Conservation (phyloP, 805 yeast species). For the Diddensiella santjacobensis region DNA sequence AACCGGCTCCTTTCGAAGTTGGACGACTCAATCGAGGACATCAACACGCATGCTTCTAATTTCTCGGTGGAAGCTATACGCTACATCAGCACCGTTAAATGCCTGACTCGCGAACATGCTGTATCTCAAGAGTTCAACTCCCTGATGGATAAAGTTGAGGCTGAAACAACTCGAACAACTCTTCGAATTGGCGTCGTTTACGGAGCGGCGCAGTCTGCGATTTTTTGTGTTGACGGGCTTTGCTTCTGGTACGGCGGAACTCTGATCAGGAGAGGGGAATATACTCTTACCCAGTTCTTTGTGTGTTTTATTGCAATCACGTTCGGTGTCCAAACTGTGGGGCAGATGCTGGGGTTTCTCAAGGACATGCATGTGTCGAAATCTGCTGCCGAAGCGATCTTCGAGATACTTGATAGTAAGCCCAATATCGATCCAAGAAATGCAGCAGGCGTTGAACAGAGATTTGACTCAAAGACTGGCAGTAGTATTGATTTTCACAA, state of each 20-base stretch:
- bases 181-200: constrained; percentile 34
- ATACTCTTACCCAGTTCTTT: constrained; percentile 34
- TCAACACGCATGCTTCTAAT: constrained; percentile 38
- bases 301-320: constrained; percentile 38
- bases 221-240: constrained; percentile 39
- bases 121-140: constrained; percentile 32
- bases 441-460: constrained; percentile 29
- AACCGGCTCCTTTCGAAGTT: constrained; percentile 33
- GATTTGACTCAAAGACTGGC: constrained; percentile 40
- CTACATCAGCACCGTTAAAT: constrained; percentile 40
- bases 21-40: constrained; percentile 36
- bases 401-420: constrained; percentile 30
- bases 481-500: constrained; percentile 52
- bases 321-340: constrained; percentile 43
- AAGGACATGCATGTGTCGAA: constrained; percentile 43
- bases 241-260: constrained; percentile 44
- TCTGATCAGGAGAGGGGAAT: constrained; percentile 31
- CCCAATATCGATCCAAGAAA: constrained; percentile 36
- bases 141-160: constrained; percentile 30
- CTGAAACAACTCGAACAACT: constrained; percentile 27
- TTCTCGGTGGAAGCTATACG: constrained; percentile 39
- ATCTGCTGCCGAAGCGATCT: constrained; percentile 34
- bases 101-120: constrained; percentile 39
- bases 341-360: constrained; percentile 37
- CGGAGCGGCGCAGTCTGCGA: constrained; percentile 38